A percentile compares a stretch with the other conserved stretches of the same genome.
These are phyloP conservation scores for Teratosphaeria destructans DNA, from an alignment of 2,329 filamentous ascomycete genomes.

Conservation along the genomic window DNA sequence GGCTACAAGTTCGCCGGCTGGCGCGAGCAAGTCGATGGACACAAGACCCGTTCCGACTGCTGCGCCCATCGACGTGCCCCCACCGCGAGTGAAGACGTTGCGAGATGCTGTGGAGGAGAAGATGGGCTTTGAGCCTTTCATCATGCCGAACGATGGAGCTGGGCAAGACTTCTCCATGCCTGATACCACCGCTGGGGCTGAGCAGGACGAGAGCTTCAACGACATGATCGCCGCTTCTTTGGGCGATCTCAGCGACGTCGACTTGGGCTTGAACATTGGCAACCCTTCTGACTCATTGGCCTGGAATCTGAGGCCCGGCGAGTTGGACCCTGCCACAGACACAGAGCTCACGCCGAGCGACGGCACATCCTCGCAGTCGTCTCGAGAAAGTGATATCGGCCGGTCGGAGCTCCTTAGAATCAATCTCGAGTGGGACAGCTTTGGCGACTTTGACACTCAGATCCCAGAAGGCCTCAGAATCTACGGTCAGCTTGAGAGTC, in stretches of 20 bases:
- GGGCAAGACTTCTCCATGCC: background rate
- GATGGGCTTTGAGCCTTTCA: slow-evolving; percentile 11
- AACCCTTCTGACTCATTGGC: background rate
- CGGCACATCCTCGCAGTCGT: slow-evolving; percentile 22
- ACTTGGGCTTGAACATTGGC: slow-evolving; percentile 9
- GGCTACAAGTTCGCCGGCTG: slow-evolving; percentile 23
- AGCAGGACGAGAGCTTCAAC: background rate
- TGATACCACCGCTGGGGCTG: background rate
- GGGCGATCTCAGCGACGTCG: slow-evolving; percentile 1
- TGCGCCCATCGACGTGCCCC: background rate
- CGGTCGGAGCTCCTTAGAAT: slow-evolving; percentile 33
- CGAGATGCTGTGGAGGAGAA: slow-evolving; percentile 20
- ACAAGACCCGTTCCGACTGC: slow-evolving; percentile 7
- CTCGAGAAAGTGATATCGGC: slow-evolving; percentile 32
- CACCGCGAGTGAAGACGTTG: slow-evolving; percentile 19
- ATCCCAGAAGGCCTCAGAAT: slow-evolving; percentile 9
- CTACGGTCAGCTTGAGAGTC: background rate
- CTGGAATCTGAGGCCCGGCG: background rate
- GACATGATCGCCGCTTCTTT: background rate
- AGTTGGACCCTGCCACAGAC: background rate
- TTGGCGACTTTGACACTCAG: slow-evolving; percentile 23
- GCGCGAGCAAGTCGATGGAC: slow-evolving; percentile 4
- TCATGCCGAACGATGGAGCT: background rate
- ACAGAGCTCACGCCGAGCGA: slow-evolving; percentile 19
- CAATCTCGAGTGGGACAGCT: slow-evolving; percentile 24